Evolutionary conservation across 306 rosid species (phyloP).

Genomic region (Sphenostylis stenocarpa): DNA sequence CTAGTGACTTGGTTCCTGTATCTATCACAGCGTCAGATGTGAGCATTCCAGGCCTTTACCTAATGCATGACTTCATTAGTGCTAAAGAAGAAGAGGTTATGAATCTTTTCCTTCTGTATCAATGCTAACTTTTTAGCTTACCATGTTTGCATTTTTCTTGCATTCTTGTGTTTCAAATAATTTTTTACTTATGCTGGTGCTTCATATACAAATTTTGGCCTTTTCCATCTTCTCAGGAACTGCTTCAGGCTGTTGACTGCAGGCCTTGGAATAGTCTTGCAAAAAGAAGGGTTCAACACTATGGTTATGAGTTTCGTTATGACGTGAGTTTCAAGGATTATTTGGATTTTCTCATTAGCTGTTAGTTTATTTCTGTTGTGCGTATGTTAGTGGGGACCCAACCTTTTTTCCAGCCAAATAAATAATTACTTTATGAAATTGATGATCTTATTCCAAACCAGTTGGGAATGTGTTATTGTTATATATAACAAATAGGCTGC

Average conservation of each 20-base stretch:
- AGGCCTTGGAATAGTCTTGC: conserved; percentile 73
- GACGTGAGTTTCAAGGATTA: conserved; percentile 50
- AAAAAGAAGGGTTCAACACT: conserved; percentile 94
- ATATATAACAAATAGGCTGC: neutral
- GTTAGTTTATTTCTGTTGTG: neutral
- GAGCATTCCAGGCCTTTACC: conserved; percentile 75
- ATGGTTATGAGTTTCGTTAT: conserved; percentile 86
- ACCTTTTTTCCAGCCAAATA: neutral
- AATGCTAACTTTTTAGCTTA: conserved; percentile 19
- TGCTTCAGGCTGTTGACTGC: conserved; percentile 70
- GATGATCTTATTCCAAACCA: conserved; percentile 7
- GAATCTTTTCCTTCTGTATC: conserved; percentile 19
- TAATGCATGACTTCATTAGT: conserved; percentile 70
- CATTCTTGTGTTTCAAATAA: neutral
- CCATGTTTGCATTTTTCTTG: conserved; percentile 3
- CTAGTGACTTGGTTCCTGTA: conserved; percentile 57
- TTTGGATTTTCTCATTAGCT: conserved; percentile 8
- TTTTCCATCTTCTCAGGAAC: conserved; percentile 46
- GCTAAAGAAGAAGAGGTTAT: conserved; percentile 76
- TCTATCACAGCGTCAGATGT: conserved; percentile 68
- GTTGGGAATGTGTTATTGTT: conserved; percentile 18
- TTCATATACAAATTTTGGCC: neutral
- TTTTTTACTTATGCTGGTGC: neutral
- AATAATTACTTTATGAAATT: conserved; percentile 5
- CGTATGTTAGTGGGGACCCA: neutral